Base-by-base conservation (phyloP, 495 filamentous ascomycete genomes). In the Trichoderma parareesei region DNA sequence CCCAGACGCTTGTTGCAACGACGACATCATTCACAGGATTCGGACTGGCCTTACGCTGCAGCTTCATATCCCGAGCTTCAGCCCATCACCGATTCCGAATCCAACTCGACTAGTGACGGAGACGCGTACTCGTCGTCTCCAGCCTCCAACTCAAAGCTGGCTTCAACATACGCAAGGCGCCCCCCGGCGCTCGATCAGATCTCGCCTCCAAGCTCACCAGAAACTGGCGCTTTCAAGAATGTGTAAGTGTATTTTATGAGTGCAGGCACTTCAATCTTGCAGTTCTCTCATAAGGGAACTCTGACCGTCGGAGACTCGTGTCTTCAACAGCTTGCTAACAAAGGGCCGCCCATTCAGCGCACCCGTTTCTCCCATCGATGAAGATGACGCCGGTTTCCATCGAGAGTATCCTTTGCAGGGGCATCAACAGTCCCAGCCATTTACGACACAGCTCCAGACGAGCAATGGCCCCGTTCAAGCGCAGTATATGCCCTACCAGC, bases 191-290 rank as follows among this genome's bases (percentile, higher is more conserved):
- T 57, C 27, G 53, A 57, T 6, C 53, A 57, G 6, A 57, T 57
- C 20, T 57, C 53, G 3, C 53, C 53, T 57, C 53, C 53, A 11
- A 57, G 53, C 53, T 57, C 53, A 57, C 53, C 53, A 57, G 53
- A 57, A 57, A 35, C 27, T 14, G 53, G 53, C 53, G 53, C 53
- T 57, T 57, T 57, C 53, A 57, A 57, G 53, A 18, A 57, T 35
- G 53, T 35, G 53, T 57, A 37, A 57, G 53, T 57, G 53, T 5
- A 35, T 33, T 7, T 4, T 20, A 27, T 18, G 16, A 18, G n/a
- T 49, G 18, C 6, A 9, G 16, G 8, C 4, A 6, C 16, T 49
- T 18, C 20, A 11, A 18, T 4, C 46, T 49, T 8, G 18, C 20
- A 8, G 3, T 49, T 9, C 46, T 18, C 7, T 20, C 5, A n/a